These are phyloP conservation scores for Acanthamoeba triangularis DNA, from an alignment of 208 protist species.

Conservation along the genomic window DNA sequence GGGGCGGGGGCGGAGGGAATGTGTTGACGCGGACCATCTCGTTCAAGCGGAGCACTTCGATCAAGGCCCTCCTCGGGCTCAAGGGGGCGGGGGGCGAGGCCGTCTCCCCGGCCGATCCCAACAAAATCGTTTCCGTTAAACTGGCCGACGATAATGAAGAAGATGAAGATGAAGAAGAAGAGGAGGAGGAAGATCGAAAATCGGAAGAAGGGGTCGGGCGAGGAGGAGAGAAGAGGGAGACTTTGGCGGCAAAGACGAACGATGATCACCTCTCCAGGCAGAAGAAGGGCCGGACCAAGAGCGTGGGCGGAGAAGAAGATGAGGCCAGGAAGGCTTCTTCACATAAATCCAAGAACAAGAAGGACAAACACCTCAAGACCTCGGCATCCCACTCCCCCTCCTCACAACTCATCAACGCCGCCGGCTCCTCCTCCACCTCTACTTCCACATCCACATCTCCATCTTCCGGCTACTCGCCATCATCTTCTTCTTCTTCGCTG, in stretches of 20 bases:
- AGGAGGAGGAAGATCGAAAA: not conserved
- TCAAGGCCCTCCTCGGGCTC: conserved; percentile 11
- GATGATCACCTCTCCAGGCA: too few relatives aligned
- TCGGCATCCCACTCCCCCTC: not conserved
- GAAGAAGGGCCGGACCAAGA: not conserved
- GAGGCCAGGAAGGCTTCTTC: not conserved
- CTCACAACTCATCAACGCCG: too few relatives aligned
- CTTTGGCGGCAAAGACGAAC: not conserved
- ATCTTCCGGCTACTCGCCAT: not conserved
- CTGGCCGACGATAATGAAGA: not conserved
- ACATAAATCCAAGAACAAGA: not conserved
- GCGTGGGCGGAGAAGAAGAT: not conserved
- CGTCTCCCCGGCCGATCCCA: not conserved
- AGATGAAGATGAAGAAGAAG: not conserved
- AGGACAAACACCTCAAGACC: not conserved
- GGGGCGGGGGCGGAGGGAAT: not conserved
- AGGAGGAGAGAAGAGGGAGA: not conserved
- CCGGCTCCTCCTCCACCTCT: not conserved
- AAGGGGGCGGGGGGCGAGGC: not conserved
- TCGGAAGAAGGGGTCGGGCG: not conserved
- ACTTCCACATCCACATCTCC: not conserved
- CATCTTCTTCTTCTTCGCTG: not conserved
- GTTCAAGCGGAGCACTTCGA: conserved; percentile 17
- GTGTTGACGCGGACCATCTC: not conserved
- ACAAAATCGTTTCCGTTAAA: conserved; percentile 3